Conservation (phyloP, 192 early-diverging fungal genomes). For the Polychytrium aggregatum region DNA sequence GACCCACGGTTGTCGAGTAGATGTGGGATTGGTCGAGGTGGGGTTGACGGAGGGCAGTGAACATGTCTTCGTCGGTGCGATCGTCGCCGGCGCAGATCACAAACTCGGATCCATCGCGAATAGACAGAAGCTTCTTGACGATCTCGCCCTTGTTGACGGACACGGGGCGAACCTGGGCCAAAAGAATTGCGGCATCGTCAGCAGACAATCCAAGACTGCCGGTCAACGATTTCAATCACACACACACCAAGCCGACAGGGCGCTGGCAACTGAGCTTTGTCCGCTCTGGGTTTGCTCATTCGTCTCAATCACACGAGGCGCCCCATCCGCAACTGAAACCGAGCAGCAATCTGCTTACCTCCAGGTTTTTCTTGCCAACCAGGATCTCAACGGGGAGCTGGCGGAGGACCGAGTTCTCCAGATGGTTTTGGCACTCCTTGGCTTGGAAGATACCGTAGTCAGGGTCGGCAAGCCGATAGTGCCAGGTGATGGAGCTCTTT, state of each 20-base stretch:
- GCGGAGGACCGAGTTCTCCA: constrained; percentile 83
- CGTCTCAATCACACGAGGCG: too few species aligned
- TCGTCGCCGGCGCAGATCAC: constrained; percentile 94
- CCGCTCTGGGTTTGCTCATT: too few species aligned
- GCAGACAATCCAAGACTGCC: too few species aligned
- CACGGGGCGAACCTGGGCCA: constrained; percentile 72
- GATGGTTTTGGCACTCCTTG: constrained; percentile 93
- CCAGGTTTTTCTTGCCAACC: constrained; percentile 93
- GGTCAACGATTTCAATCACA: too few species aligned
- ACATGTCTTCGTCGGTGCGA: constrained; percentile 98
- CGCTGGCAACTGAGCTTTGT: background rate
- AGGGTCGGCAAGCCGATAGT: constrained; percentile 90
- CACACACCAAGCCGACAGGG: too few species aligned
- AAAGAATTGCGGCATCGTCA: too few species aligned
- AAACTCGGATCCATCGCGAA: constrained; percentile 64
- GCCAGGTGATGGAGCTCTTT: constrained; percentile 88
- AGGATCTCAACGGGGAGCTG: constrained; percentile 90
- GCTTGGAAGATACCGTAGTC: constrained; percentile 89
- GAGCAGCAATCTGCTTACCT: constrained; percentile 34
- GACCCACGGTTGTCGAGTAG: constrained; percentile 74
- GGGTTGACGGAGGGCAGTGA: constrained; percentile 47
- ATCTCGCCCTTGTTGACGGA: constrained; percentile 96
- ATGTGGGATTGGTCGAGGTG: constrained; percentile 29
- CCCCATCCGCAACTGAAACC: too few species aligned
- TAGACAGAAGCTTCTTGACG: constrained; percentile 67